These are phyloP conservation scores for Podospora pseudocomata DNA, from an alignment of 495 filamentous ascomycete genomes.

Conservation along the genomic window DNA sequence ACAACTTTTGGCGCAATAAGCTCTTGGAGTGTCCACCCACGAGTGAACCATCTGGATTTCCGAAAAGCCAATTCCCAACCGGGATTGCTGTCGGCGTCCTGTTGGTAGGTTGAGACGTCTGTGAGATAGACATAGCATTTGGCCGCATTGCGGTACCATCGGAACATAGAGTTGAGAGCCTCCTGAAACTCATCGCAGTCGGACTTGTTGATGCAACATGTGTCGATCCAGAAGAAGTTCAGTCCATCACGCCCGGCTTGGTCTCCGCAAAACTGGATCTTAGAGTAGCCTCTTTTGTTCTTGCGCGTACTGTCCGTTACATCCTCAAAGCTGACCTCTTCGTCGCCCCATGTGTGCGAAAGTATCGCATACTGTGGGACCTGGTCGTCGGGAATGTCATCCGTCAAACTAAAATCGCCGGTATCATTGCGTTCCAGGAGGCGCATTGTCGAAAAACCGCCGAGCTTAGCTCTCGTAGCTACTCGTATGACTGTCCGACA, in stretches of 20 bases:
- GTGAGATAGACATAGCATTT: slow-evolving; percentile 23
- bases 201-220: no score
- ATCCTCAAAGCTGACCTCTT: slow-evolving; percentile 30
- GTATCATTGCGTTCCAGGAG: slow-evolving; percentile 3
- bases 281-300: slow-evolving; percentile 6
- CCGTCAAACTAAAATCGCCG: slow-evolving; percentile 3
- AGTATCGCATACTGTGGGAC: slow-evolving; percentile 37
- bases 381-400: neutral
- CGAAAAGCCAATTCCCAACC: no score
- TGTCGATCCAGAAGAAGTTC: no score
- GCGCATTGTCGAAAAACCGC: neutral
- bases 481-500: no score
- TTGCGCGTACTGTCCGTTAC: slow-evolving; percentile 1
- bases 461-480: no score
- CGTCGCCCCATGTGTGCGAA: slow-evolving; percentile 35
- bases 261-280: slow-evolving; percentile 22
- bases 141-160: slow-evolving; percentile 31
- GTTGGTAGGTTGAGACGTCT: no score
- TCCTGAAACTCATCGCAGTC: no score
- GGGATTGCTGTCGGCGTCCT: no score
- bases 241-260: no score
- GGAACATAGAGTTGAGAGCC: slow-evolving; percentile 49
- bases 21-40: neutral
- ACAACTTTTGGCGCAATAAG: slow-evolving; percentile 19
- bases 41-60: no score